A percentile compares a stretch with the other conserved stretches of the same genome.
These are phyloP conservation scores for Clavispora fructus DNA, from an alignment of 805 yeast genomes.

Conservation along the genomic window DNA sequence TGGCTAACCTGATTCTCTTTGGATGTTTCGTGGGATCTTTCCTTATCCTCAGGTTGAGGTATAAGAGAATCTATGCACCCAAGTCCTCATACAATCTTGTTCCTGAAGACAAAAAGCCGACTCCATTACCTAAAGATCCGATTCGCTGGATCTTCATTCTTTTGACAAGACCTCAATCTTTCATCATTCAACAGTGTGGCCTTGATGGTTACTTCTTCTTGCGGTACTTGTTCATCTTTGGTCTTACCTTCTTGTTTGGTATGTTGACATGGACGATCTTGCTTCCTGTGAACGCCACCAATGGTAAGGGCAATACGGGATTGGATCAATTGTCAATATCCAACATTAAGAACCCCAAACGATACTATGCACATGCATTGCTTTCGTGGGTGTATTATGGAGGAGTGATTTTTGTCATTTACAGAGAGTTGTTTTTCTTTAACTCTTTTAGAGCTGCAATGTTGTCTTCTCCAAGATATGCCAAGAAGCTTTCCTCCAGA, in stretches of 20 bases:
- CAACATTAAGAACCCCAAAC: slow-evolving; percentile 52
- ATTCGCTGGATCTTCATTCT: slow-evolving; percentile 66
- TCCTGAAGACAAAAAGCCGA: slow-evolving; percentile 55
- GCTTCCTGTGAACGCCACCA: slow-evolving; percentile 77
- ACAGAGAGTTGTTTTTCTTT: slow-evolving; percentile 77
- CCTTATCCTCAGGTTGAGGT: slow-evolving; percentile 57
- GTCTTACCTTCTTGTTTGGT: slow-evolving; percentile 40
- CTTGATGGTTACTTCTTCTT: slow-evolving; percentile 91
- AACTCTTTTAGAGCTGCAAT: slow-evolving; percentile 73
- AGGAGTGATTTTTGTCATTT: slow-evolving; percentile 61
- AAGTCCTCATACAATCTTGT: slow-evolving; percentile 61
- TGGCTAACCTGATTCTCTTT: slow-evolving; percentile 63
- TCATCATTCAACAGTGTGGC: slow-evolving; percentile 81
- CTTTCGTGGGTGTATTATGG: slow-evolving; percentile 78
- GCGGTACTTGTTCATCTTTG: slow-evolving; percentile 63
- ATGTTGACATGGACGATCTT: slow-evolving; percentile 59
- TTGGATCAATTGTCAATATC: slow-evolving; percentile 74
- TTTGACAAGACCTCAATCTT: slow-evolving; percentile 61
- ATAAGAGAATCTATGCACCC: slow-evolving; percentile 78
- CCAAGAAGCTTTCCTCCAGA: slow-evolving; percentile 67
- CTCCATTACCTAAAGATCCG: slow-evolving; percentile 65
- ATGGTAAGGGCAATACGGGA: slow-evolving; percentile 59
- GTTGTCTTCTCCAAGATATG: slow-evolving; percentile 75
- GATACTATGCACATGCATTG: slow-evolving; percentile 85
- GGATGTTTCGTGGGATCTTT: slow-evolving; percentile 58